Base-by-base conservation (phyloP, 371 early-diverging fungal genomes). In the Nematocida ironsii region DNA sequence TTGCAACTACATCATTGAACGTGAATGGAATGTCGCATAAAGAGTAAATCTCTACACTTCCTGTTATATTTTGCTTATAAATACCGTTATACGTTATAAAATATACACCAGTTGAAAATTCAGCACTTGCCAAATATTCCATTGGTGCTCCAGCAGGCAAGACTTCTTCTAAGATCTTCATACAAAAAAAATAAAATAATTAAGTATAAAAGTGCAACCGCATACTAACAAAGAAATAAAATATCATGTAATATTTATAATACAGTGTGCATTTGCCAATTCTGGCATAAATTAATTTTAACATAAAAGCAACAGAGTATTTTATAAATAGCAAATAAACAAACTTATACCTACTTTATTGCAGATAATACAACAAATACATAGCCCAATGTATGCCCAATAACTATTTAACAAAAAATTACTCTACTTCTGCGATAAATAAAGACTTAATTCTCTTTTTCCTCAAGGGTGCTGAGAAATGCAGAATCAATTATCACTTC, bases 391-490 rank as follows among this genome's bases (percentile, higher is more conserved):
- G 2, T 33, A 33, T 33, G 33, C 33, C 33, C 33, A 33, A 33
- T 0, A 33, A 33, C 2, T 33, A 33, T 33, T 33, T 33, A 33
- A 33, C 33, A 33, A 33, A 33, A 33, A 33, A 33, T 33, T 33
- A 33, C 2, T 2, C 33, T 33, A 0, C 33, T 2, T 33, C 33
- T 33, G 33, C 33, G 33, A 33, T 33, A 33, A 33, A 33, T 33
- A 33, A 33, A 33, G 33, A 58, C 23, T 48, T 48, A 68, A 48
- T 48, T 68, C 44, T 23, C 18, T 20, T 68, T 45, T 13, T 56
- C 57, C 18, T 71, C 69, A 52, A 78, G 69, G 25, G 80, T 78
- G 57, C 69, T 78, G 9, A 78, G 42, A 44, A 78, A 78, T 5
- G 27, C 80, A 20, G 74, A 60, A 33, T 78, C 80, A 39, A 78